phyloP scores from a whole-genome alignment of 2,329 filamentous ascomycete species.

The Claviceps lovelessii region DNA sequence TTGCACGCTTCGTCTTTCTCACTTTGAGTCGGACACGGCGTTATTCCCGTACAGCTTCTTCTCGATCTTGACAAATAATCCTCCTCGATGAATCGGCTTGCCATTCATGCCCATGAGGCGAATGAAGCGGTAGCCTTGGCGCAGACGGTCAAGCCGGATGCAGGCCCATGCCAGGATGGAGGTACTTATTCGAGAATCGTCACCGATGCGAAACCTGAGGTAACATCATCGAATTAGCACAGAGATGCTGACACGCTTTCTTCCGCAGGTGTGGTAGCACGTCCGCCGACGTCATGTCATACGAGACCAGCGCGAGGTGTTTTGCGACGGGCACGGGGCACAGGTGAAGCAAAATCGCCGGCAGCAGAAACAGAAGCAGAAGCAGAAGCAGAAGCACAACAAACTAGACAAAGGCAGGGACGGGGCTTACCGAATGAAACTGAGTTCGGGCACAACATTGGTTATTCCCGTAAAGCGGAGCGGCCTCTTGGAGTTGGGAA shows the following conservation, averaged over 20 bases:
- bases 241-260: background rate
- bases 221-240: conserved; percentile 7
- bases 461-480: conserved; percentile 44
- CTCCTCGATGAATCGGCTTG: conserved; percentile 28
- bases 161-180: conserved; percentile 40
- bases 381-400: background rate
- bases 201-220: conserved; percentile 39
- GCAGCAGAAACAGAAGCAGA: background rate
- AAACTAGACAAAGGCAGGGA: background rate
- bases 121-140: conserved; percentile 40
- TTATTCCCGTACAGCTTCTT: conserved; percentile 21
- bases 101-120: conserved; percentile 33
- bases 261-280: background rate
- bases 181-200: conserved; percentile 26
- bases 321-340: background rate
- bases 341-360: too few species aligned
- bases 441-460: conserved; percentile 52
- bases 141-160: conserved; percentile 44
- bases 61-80: conserved; percentile 37
- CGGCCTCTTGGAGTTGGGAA: conserved; percentile 35
- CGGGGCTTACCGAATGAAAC: conserved; percentile 52
- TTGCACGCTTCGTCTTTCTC: background rate
- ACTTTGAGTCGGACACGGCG: background rate
- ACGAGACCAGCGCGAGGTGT: background rate
- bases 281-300: background rate